These are phyloP conservation scores for Friedmanniomyces simplex DNA, from an alignment of 495 filamentous ascomycete species.

Conservation along the genomic window DNA sequence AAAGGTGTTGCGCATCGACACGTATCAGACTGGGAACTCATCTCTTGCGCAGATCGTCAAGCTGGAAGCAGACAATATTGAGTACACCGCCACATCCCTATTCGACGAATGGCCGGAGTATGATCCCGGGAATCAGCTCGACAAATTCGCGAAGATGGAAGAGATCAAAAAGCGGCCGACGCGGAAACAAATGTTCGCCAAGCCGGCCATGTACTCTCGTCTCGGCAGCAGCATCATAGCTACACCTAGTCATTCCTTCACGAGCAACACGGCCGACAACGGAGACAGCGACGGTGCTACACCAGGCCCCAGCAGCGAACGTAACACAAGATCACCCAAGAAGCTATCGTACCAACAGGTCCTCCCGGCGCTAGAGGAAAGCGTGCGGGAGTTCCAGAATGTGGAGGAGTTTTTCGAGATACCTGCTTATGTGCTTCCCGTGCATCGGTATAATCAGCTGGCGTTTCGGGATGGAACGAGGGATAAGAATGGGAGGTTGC, in stretches of 20 bases:
- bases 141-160: constrained; percentile 16
- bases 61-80: neutral
- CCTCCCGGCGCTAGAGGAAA: neutral
- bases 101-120: constrained; percentile 24
- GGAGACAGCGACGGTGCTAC: neutral
- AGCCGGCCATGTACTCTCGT: constrained; percentile 8
- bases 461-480: constrained; percentile 23
- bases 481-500: neutral
- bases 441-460: constrained; percentile 16
- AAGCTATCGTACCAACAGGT: neutral
- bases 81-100: constrained; percentile 11
- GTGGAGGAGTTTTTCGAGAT: constrained; percentile 22
- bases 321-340: neutral
- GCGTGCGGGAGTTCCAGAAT: neutral
- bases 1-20: neutral
- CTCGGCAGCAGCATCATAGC: neutral
- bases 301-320: neutral
- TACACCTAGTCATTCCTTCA: neutral
- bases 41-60: neutral
- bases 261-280: neutral
- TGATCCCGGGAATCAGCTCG: constrained; percentile 3
- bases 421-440: constrained; percentile 18
- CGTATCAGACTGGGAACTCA: neutral
- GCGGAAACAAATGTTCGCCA: constrained; percentile 23
- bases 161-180: constrained; percentile 25